Evolutionary conservation across 306 rosid genomes (phyloP).

Genomic region (Morella rubra): DNA sequence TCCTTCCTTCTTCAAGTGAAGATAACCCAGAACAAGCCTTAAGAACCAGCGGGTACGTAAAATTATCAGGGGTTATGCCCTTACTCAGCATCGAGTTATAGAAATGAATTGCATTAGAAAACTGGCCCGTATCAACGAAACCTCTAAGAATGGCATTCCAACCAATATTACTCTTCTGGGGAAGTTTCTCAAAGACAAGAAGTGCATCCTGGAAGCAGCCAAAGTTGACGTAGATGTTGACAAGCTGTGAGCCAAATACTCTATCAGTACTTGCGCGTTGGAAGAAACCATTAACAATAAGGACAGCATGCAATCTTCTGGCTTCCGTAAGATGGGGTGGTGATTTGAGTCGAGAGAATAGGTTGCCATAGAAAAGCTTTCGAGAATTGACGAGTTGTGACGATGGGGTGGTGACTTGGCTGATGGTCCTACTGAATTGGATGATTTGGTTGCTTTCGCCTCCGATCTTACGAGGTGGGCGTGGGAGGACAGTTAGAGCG

Average conservation of each 20-base stretch:
- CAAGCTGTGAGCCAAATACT: slow-evolving; percentile 30
- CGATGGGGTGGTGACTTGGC: neutral
- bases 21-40: slow-evolving; percentile 47
- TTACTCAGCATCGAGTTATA: neutral
- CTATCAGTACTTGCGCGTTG: slow-evolving; percentile 25
- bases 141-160: slow-evolving; percentile 44
- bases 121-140: slow-evolving; percentile 12
- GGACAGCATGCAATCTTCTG: slow-evolving; percentile 35
- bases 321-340: slow-evolving; percentile 39
- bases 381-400: neutral
- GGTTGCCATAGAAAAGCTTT: neutral
- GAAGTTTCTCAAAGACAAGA: slow-evolving; percentile 28
- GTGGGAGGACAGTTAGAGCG: neutral
- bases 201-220: slow-evolving; percentile 33
- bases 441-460: neutral
- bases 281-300: slow-evolving; percentile 41
- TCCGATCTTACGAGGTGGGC: neutral
- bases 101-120: slow-evolving; percentile 1
- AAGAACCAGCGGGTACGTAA: slow-evolving; percentile 46
- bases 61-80: slow-evolving; percentile 33
- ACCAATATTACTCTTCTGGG: slow-evolving; percentile 33
- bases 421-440: neutral
- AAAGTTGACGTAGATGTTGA: slow-evolving; percentile 39
- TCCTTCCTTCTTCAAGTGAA: slow-evolving; percentile 37
- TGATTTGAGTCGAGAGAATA: slow-evolving; percentile 39